Conservation (phyloP, 2,329 filamentous ascomycete genomes). For the Acrocalymma vagum region DNA sequence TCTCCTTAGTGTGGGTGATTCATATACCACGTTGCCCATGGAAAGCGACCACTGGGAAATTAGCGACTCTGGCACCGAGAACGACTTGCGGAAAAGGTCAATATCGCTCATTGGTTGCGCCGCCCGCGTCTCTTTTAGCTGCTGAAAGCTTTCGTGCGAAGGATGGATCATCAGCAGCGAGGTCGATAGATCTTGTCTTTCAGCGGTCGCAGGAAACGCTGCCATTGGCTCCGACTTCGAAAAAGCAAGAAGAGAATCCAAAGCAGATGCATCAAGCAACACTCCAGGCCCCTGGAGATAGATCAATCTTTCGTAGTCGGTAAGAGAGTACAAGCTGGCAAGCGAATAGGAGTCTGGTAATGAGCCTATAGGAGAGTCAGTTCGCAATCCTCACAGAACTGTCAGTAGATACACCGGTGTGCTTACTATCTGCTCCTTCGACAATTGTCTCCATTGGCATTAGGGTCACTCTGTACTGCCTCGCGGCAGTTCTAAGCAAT, state of each 20-base stretch:
- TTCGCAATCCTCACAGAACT: not conserved
- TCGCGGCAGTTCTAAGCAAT: conserved; percentile 54
- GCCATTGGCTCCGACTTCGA: conserved; percentile 46
- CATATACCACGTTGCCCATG: conserved; percentile 49
- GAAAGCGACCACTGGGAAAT: conserved; percentile 49
- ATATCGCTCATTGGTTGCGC: conserved; percentile 37
- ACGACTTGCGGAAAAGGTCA: conserved; percentile 42
- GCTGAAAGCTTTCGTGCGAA: conserved; percentile 39
- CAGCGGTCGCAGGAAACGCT: conserved; percentile 41
- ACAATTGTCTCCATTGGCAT: conserved; percentile 52
- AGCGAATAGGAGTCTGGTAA: conserved; percentile 52
- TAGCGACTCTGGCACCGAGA: conserved; percentile 39
- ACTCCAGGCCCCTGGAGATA: conserved; percentile 55
- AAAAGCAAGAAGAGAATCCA: conserved; percentile 55
- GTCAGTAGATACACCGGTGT: not conserved
- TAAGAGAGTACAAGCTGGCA: conserved; percentile 54
- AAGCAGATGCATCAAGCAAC: conserved; percentile 54
- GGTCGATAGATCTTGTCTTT: conserved; percentile 40
- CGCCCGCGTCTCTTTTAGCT: conserved; percentile 37
- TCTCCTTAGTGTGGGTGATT: conserved; percentile 40
- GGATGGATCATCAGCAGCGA: conserved; percentile 50
- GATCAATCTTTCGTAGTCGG: conserved; percentile 55
- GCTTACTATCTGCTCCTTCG: conserved; percentile 42
- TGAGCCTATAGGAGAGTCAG: conserved; percentile 27
- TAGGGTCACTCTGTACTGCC: conserved; percentile 55